Evolutionary conservation across 345 rosid genomes (phyloP), one percentile per base, ranked within the genome.

Genomic region (Melaleuca alternifolia): DNA sequence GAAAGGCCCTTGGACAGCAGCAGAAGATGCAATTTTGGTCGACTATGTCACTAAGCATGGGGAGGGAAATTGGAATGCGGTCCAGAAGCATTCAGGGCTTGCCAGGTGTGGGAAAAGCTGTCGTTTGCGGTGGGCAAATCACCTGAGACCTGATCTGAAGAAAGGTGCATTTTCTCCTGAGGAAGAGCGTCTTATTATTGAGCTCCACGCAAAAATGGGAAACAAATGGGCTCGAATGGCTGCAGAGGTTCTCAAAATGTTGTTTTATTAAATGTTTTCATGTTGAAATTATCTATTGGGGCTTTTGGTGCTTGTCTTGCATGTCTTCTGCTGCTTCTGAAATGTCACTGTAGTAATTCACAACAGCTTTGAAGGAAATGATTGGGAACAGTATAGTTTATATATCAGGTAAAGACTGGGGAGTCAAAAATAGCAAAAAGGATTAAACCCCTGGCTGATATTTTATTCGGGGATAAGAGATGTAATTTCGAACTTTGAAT

Each of bases 41-140:
- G 95, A 89, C 37, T 93, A 92, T 84, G 97, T 94, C 82, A 87
- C 82, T 10, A 85, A 89, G 88, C 91, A 93, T 51, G 97, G 96
- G 50, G 97, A 93, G 84, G 96, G 95, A 6, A 93, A 93, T 14
- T 93, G 97, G 97, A 93, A 93, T 71, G 92, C 94, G 57, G 94
- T 93, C 41, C 97, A 93, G 89, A 92, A 94, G 85, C 85, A 93
- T 84, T 91, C 94, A 0, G 94, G 94, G 23, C 94, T 94, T n/a
- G 87, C 90, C 77, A 88, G 96, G 0, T 93, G 95, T 82, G 96
- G 95, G 50, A 94, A 93, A 91, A 94, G 95, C 86, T 93, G 96
- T 51, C 92, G 96, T 1, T 90, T 92, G 44, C 93, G 96, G 77
- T 94, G 96, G 96, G 93, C 94, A 11, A 94, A 94, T 90, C 94